Evolutionary conservation across 2,329 filamentous ascomycete species (phyloP), one percentile per base, ranked within the genome.

Genomic region (Didymellaceae sp.): DNA sequence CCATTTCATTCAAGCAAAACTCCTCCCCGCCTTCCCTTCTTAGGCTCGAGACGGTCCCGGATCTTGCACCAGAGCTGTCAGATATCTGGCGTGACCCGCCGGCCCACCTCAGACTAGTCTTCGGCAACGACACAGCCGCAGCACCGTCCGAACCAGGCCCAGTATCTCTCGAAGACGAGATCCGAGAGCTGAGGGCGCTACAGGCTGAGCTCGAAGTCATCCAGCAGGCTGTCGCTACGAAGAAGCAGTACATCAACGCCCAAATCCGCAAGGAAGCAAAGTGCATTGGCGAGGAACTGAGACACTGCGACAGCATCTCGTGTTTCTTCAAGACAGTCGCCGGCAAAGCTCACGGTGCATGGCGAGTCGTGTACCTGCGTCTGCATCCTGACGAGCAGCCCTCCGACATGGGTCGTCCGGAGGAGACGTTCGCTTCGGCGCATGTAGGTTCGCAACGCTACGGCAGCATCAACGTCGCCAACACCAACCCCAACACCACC

Each of bases 241-340:
- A 75, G 60, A 68, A 72, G 54, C 59, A 66, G 33, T 42, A 60
- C 35, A 72, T 76, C 53, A 58, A 70, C 10, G 55, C 59, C 17
- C 66, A 65, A 16, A 54, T 73, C 18, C 58, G 63, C 28, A 50
- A 72, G 25, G 61, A 72, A 32, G 57, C 58, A 9, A 55, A 67
- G 11, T 58, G 58, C n/a, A 63, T 78, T 9, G 67, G 66, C 14
- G 65, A 76, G 28, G 71, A 77, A 14, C 56, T 78, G 10, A 60
- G 70, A 47, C 62, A 76, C 37, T 80, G 77, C 55, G 71, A 78
- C 50, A 72, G 71, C 48, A 55, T 79, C 40, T 60, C 69, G 16
- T 79, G 77, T 54, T 67, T 76, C 35, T 54, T 77, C 39, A 72
- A 74, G 50, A 69, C 74, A 16, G 63, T 75, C 33, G 63, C 63